These are phyloP conservation scores for Curvularia hawaiiensis DNA, from an alignment of 2,329 filamentous ascomycete genomes.

Conservation along the genomic window DNA sequence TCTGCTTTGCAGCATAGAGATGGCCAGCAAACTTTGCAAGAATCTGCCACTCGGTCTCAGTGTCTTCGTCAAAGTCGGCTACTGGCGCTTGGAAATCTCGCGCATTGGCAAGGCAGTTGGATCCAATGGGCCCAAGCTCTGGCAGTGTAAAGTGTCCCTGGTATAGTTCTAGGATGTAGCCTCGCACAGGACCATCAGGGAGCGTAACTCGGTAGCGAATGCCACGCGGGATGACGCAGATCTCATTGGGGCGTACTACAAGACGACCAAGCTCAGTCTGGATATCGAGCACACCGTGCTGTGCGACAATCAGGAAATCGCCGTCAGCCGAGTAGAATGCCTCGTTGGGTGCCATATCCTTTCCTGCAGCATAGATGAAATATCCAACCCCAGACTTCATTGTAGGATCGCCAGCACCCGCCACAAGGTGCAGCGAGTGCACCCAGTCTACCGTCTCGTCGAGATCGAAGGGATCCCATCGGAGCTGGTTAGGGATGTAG, in stretches of 20 bases:
- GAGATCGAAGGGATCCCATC: constrained; percentile 80
- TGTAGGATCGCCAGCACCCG: constrained; percentile 78
- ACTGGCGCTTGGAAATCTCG: constrained; percentile 69
- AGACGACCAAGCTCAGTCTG: constrained; percentile 70
- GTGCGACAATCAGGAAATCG: constrained; percentile 69
- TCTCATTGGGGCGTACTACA: constrained; percentile 70
- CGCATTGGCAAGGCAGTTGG: constrained; percentile 68
- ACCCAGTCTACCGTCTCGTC: constrained; percentile 72
- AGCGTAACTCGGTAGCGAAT: constrained; percentile 66
- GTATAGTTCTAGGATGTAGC: constrained; percentile 71
- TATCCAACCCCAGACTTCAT: constrained; percentile 81
- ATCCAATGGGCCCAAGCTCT: constrained; percentile 69
- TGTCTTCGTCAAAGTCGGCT: constrained; percentile 62
- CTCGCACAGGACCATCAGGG: constrained; percentile 64
- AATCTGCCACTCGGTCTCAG: constrained; percentile 61
- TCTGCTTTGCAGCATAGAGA: constrained; percentile 65
- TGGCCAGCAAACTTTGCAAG: constrained; percentile 67
- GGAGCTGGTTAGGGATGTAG: constrained; percentile 79
- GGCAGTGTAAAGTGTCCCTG: constrained; percentile 69
- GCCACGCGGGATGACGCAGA: constrained; percentile 69
- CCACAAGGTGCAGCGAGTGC: constrained; percentile 71
- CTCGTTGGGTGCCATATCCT: constrained; percentile 73
- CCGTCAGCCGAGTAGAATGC: constrained; percentile 85
- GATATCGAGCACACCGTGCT: constrained; percentile 68
- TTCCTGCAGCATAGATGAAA: constrained; percentile 78